Evolutionary conservation across 192 early-diverging fungal genomes (phyloP).

Genomic region (Coemansia sp.): DNA sequence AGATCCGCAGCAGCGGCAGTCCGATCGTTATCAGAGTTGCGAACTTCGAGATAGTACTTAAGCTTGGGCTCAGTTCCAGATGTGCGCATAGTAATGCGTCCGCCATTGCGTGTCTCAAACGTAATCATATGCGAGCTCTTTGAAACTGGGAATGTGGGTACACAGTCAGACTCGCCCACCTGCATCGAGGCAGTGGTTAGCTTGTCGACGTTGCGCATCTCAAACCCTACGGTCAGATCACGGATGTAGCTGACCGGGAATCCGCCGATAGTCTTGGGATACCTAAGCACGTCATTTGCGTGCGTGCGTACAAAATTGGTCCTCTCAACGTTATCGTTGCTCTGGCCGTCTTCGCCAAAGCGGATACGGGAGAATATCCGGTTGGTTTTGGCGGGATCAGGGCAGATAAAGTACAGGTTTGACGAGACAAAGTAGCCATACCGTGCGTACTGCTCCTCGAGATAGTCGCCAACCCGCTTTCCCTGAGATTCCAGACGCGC

Average conservation of each 20-base stretch:
- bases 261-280: slow-evolving; percentile 69
- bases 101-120: slow-evolving; percentile 69
- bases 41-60: slow-evolving; percentile 78
- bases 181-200: neutral
- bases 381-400: slow-evolving; percentile 64
- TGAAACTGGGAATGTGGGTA: slow-evolving; percentile 72
- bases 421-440: slow-evolving; percentile 82
- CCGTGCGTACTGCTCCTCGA: slow-evolving; percentile 72
- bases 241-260: slow-evolving; percentile 70
- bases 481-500: slow-evolving; percentile 62
- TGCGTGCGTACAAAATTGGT: slow-evolving; percentile 13
- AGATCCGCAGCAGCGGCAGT: slow-evolving; percentile 51
- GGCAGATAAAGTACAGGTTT: slow-evolving; percentile 87
- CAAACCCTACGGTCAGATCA: slow-evolving; percentile 88
- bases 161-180: slow-evolving; percentile 29
- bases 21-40: slow-evolving; percentile 43
- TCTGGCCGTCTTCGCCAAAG: slow-evolving; percentile 55
- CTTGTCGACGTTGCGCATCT: slow-evolving; percentile 58
- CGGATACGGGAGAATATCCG: slow-evolving; percentile 80
- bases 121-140: slow-evolving; percentile 88
- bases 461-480: slow-evolving; percentile 60
- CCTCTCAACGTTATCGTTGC: slow-evolving; percentile 10
- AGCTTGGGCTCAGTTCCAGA: slow-evolving; percentile 91
- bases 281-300: slow-evolving; percentile 54
- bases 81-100: slow-evolving; percentile 65